Evolutionary conservation across 257 asterid genomes (phyloP), one percentile per base, ranked within the genome.

Genomic region (Solanum chiquidenum): DNA sequence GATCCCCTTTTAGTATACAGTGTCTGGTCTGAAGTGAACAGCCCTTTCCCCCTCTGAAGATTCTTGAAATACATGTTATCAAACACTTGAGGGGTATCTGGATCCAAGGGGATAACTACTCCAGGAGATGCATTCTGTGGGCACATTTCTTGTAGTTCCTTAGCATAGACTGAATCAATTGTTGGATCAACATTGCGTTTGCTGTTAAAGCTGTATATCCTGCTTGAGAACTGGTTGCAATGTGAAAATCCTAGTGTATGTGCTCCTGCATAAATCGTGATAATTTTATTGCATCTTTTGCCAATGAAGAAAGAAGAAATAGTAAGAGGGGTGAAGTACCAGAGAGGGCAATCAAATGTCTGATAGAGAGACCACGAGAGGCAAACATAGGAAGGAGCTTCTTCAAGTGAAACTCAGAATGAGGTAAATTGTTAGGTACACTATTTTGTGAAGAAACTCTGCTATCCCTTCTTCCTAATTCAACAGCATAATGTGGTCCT

Each of bases 181-280:
- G 91, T 88, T 6, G 96, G 98, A 87, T 94, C 98, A 27, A 90
- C 89, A 44, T 91, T 87, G 66, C 37, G 90, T 8, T 38, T 29
- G 0, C 92, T 92, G 88, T 89, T 93, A 90, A 94, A 95, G 82
- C 89, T 94, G 92, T 93, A 93, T 10, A 96, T 83, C 11, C 99
- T 93, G 38, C 91, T 92, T 7, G 98, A 86, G 91, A 96, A 92
- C 8, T 94, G 92, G 88, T 84, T 76, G 92, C 98, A 95, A 87
- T 96, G 99, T 0, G 98, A 92, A 90, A 94, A 94, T 9, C 98
- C 98, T 27, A 96, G 80, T 14, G 99, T 91, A 86, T 96, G 98
- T 4, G 98, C 98, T 69, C 98, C 98, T 95, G 84, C 34, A 29
- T 60, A 46, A 80, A 44, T 12, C 7, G 2, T 1, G 29, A 84